Evolutionary conservation across 345 rosid genomes (phyloP), one percentile per base, ranked within the genome.

Genomic region (Pistacia integerrima): DNA sequence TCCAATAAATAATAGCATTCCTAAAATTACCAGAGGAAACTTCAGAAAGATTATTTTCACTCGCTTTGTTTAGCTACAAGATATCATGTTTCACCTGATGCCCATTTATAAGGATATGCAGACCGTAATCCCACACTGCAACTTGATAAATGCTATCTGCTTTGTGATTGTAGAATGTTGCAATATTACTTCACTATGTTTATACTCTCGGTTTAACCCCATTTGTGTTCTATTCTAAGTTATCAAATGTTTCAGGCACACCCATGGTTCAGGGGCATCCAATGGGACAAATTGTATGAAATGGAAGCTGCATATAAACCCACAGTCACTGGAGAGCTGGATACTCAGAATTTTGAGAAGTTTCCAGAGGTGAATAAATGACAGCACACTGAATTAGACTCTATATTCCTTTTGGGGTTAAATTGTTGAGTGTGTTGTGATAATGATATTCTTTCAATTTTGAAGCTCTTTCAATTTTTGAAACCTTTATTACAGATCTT

Each of bases 261-360:
- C 78, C 89, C 91, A 8, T 95, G 98, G 99, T 90, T 95, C 77
- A 81, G 70, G 76, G 77, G 88, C 82, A 78, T 91, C 80, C 85
- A 88, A 28, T 95, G 99, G 99, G 99, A 95, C 68, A 84, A 77
- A 83, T 82, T 95, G 46, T 93, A 93, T 84, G 98, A 95, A 77
- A 88, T 84, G 85, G 97, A 93, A 82, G 96, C 98, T 76, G 93
- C 90, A 59, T 87, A 87, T 83, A 90, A 80, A 82, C 99, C 99
- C 52, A 87, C 74, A 57, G 99, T 96, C 74, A 86, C 77, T 63
- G 99, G 99, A 76, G 98, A 96, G 78, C 79, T 86, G 77, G 99
- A 96, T 84, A 96, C 99, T 49, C 99, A 92, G 82, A 95, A 96
- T 84, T 96, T 96, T 81, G 99, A 96, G 83, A 91, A 96, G 84